phyloP scores from a whole-genome alignment of 768 basidiomycete species.

The Psilocybe cyanescens region DNA sequence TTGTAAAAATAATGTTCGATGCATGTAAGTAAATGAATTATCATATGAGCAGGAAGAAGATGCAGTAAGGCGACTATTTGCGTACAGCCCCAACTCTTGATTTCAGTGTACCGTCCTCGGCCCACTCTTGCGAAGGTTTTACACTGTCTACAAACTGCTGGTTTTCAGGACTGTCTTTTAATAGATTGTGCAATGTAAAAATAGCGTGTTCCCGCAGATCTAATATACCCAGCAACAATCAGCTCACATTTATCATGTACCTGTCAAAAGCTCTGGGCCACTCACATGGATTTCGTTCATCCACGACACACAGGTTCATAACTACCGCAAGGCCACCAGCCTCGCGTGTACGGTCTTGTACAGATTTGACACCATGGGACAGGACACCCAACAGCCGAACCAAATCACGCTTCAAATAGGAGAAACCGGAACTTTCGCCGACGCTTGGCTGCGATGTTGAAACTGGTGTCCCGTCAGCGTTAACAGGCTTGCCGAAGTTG shows the following conservation, averaged over 20 bases:
- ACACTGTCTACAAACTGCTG: conserved; percentile 80
- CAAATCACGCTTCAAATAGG: conserved; percentile 86
- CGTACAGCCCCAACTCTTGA: conserved; percentile 37
- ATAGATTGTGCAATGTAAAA: conserved; percentile 78
- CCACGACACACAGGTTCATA: conserved; percentile 87
- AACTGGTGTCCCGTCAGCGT: conserved; percentile 27
- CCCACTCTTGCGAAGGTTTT: conserved; percentile 63
- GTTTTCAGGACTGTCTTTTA: conserved; percentile 78
- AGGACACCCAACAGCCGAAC: conserved; percentile 87
- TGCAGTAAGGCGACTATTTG: conserved; percentile 24
- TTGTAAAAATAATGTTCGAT: background rate
- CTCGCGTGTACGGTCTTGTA: conserved; percentile 75
- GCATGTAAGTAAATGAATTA: background rate
- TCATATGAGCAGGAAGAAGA: background rate
- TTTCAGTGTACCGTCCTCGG: conserved; percentile 56
- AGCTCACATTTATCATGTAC: conserved; percentile 10
- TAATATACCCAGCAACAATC: conserved; percentile 31
- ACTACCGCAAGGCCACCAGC: conserved; percentile 80
- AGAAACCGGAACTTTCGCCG: conserved; percentile 63
- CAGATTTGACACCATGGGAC: conserved; percentile 60
- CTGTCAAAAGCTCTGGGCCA: conserved; percentile 25
- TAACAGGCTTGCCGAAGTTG: conserved; percentile 72
- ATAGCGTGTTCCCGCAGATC: conserved; percentile 94
- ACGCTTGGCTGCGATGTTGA: conserved; percentile 30
- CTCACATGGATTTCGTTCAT: conserved; percentile 93